Conservation (phyloP, 2,329 filamentous ascomycete species). For the Lachnellula arida region DNA sequence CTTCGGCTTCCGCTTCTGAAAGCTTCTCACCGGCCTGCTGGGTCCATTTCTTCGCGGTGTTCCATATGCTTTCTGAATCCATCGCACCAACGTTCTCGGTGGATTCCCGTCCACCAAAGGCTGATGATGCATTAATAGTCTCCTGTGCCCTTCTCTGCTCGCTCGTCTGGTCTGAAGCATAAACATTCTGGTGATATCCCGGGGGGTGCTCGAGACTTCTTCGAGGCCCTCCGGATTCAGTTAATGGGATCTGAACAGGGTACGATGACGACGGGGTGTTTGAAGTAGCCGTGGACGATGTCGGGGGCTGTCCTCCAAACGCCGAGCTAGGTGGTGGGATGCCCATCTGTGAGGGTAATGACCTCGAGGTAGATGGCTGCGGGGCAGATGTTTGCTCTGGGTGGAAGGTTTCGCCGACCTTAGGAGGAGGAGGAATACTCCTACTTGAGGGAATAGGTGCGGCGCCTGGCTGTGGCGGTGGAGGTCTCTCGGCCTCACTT, state of each 20-base stretch:
- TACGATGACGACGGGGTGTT: conserved; percentile 25
- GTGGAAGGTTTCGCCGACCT: conserved; percentile 42
- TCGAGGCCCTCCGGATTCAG: conserved; percentile 11
- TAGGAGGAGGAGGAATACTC: conserved; percentile 47
- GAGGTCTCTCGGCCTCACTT: conserved; percentile 37
- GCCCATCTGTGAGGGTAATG: conserved; percentile 46
- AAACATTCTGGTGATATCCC: conserved; percentile 53
- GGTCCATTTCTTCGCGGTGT: conserved; percentile 53
- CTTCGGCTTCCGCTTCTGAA: conserved; percentile 53
- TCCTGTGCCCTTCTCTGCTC: conserved; percentile 36
- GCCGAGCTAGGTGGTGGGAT: conserved; percentile 43
- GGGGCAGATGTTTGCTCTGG: conserved; percentile 34
- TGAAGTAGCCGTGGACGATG: conserved; percentile 42
- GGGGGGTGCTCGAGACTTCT: conserved; percentile 31
- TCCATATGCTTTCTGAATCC: conserved; percentile 45
- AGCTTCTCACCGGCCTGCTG: conserved; percentile 53
- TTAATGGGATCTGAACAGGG: conserved; percentile 18
- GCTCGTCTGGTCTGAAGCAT: conserved; percentile 47
- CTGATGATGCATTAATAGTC: conserved; percentile 10
- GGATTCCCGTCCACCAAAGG: not conserved
- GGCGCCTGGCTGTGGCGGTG: conserved; percentile 54
- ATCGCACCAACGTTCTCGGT: conserved; percentile 7
- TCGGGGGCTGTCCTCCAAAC: conserved; percentile 39
- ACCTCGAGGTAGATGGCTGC: conserved; percentile 22
- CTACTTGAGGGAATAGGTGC: conserved; percentile 40